Percentiles rank a stretch among this genome's conserved stretches.
phyloP scores from a whole-genome alignment of 2,329 filamentous ascomycete species.

The Paramyrothecium roridum region DNA sequence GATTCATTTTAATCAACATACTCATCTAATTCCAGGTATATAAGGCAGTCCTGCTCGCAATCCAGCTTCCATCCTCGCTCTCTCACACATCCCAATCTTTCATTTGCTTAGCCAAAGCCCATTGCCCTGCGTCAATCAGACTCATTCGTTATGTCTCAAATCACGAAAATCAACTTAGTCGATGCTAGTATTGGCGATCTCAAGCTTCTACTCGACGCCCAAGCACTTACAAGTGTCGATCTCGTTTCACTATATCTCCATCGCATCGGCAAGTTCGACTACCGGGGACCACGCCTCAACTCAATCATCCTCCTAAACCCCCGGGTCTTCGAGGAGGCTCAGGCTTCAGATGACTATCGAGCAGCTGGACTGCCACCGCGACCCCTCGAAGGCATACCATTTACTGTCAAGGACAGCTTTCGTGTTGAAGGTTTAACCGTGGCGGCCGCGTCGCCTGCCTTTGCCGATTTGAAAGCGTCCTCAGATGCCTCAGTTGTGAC shows the following conservation, averaged over 20 bases:
- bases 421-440: slow-evolving; percentile 50
- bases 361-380: slow-evolving; percentile 6
- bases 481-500: slow-evolving; percentile 50
- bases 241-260: slow-evolving; percentile 21
- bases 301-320: slow-evolving; percentile 21
- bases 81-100: too few relatives aligned
- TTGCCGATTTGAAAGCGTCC: slow-evolving; percentile 43
- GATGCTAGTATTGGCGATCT: slow-evolving; percentile 20
- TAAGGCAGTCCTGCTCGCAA: too few relatives aligned
- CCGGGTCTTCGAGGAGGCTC: slow-evolving; percentile 19
- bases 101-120: too few relatives aligned
- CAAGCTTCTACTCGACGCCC: slow-evolving; percentile 10
- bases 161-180: slow-evolving; percentile 9
- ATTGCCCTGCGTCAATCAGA: too few relatives aligned
- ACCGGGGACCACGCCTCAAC: slow-evolving; percentile 19
- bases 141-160: neutral
- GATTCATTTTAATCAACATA: too few relatives aligned
- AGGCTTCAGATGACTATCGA: slow-evolving; percentile 21
- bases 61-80: too few relatives aligned
- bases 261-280: slow-evolving; percentile 21
- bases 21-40: too few relatives aligned
- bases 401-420: slow-evolving; percentile 56
- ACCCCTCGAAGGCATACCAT: slow-evolving; percentile 53
- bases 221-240: slow-evolving; percentile 19
- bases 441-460: slow-evolving; percentile 52